phyloP scores from a whole-genome alignment of 805 yeast species.

The Yamadazyma sp. region DNA sequence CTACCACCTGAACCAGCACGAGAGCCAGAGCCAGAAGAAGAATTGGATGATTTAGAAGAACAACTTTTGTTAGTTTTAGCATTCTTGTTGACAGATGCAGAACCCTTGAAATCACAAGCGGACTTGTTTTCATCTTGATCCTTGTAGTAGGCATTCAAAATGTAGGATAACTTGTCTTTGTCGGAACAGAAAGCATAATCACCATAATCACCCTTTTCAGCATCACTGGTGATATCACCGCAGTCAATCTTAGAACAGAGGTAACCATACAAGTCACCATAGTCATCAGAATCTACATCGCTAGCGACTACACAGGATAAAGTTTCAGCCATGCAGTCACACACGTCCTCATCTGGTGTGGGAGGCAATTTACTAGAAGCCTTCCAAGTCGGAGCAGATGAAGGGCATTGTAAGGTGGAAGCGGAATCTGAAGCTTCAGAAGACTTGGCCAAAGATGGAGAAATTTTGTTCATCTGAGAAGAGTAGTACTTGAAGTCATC shows the following conservation, averaged over 20 bases:
- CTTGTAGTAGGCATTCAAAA: constrained; percentile 61
- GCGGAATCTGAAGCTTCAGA: constrained; percentile 34
- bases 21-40: constrained; percentile 23
- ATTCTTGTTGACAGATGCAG: constrained; percentile 47
- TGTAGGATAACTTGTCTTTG: constrained; percentile 63
- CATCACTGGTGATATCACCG: constrained; percentile 60
- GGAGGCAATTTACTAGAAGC: constrained; percentile 76
- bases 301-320: constrained; percentile 60
- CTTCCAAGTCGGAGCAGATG: constrained; percentile 54
- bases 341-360: constrained; percentile 64
- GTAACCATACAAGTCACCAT: constrained; percentile 54
- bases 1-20: constrained; percentile 24
- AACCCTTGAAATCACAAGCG: constrained; percentile 72
- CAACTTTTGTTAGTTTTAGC: constrained; percentile 34
- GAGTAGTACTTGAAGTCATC: constrained; percentile 52
- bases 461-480: constrained; percentile 34
- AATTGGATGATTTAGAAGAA: constrained; percentile 20
- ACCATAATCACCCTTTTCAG: constrained; percentile 68
- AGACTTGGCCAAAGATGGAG: constrained; percentile 39
- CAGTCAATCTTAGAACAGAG: constrained; percentile 61
- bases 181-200: constrained; percentile 69
- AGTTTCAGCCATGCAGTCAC: constrained; percentile 61
- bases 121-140: constrained; percentile 40
- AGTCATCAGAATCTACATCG: constrained; percentile 54
- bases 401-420: constrained; percentile 71